These are phyloP conservation scores for Suillus ampliporus DNA, from an alignment of 768 basidiomycete genomes.

Conservation along the genomic window DNA sequence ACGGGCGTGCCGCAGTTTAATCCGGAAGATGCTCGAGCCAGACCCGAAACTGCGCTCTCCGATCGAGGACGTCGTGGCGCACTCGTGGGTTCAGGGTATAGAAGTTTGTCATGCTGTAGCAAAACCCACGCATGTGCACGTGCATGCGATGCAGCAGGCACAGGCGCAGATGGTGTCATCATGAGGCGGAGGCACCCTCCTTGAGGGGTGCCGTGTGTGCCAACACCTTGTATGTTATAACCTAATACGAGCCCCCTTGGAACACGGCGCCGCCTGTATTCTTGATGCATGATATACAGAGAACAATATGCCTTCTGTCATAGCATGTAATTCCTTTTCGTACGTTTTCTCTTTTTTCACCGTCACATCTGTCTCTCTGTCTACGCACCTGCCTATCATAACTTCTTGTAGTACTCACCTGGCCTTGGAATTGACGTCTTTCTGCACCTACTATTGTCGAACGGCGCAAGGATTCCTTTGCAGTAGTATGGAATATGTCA, in stretches of 20 bases:
- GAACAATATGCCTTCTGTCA: slow-evolving; percentile 21
- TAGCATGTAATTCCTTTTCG: slow-evolving; percentile 15
- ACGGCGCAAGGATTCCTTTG: not conserved
- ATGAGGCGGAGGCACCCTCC: slow-evolving; percentile 10
- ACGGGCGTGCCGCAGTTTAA: slow-evolving; percentile 78
- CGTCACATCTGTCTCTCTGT: not conserved
- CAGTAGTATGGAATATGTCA: not conserved
- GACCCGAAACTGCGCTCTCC: slow-evolving; percentile 76
- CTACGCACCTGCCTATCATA: slow-evolving; percentile 25
- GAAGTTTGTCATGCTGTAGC: slow-evolving; percentile 78
- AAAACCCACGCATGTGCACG: slow-evolving; percentile 75
- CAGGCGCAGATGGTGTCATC: slow-evolving; percentile 45
- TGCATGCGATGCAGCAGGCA: slow-evolving; percentile 64
- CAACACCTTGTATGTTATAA: slow-evolving; percentile 13
- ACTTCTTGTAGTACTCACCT: slow-evolving; percentile 20
- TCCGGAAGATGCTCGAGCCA: slow-evolving; percentile 95
- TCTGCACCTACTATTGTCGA: not conserved
- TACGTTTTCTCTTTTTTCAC: slow-evolving; percentile 13
- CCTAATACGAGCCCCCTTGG: slow-evolving; percentile 6
- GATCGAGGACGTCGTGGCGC: slow-evolving; percentile 81
- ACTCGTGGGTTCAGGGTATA: slow-evolving; percentile 81
- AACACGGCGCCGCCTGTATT: slow-evolving; percentile 8
- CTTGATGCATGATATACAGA: slow-evolving; percentile 24
- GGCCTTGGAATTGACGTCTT: slow-evolving; percentile 10
- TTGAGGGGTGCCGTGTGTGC: slow-evolving; percentile 1